These are phyloP conservation scores for Globisporangium emineosum DNA, from an alignment of 352 stramenopile genomes.

Conservation along the genomic window DNA sequence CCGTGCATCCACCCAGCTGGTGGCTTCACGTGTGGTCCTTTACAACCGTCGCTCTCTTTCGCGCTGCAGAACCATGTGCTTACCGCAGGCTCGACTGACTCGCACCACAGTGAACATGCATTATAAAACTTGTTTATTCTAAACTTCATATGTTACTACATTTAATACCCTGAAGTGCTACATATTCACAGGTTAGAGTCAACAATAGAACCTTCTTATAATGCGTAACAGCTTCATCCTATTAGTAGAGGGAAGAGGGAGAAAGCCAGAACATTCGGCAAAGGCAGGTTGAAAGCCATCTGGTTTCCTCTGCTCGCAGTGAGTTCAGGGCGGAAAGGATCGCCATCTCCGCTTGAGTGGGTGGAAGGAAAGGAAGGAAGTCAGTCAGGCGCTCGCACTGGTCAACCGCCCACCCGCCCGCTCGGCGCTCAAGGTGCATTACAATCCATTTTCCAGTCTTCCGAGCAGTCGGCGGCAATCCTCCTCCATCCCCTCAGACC, in stretches of 20 bases:
- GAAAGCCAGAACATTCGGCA: constrained; percentile 15
- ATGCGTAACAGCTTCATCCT: not conserved
- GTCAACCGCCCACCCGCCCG: not conserved
- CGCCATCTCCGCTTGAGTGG: not conserved
- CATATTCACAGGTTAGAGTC: too few species aligned
- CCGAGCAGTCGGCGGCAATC: constrained; percentile 16
- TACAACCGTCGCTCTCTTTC: constrained; percentile 14
- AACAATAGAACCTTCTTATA: not conserved
- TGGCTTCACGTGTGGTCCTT: constrained; percentile 2
- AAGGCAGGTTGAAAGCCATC: constrained; percentile 13
- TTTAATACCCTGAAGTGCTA: too few species aligned
- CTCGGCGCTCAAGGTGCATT: not conserved
- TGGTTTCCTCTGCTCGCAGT: constrained; percentile 8
- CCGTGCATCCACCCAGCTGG: constrained; percentile 14
- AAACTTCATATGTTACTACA: too few species aligned
- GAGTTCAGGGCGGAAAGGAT: constrained; percentile 11
- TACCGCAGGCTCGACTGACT: constrained; percentile 3
- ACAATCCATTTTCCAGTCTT: constrained; percentile 33
- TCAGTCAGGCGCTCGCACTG: not conserved
- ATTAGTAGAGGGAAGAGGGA: not conserved
- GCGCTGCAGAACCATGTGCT: constrained; percentile 17
- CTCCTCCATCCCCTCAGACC: not conserved
- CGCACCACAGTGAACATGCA: not conserved
- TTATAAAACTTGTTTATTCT: not conserved
- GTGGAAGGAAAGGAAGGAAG: not conserved